A percentile compares a stretch with the other conserved stretches of the same genome.
Evolutionary conservation across 164 flowering plant genomes (phyloP).

Genomic region (Euptelea pleiosperma): DNA sequence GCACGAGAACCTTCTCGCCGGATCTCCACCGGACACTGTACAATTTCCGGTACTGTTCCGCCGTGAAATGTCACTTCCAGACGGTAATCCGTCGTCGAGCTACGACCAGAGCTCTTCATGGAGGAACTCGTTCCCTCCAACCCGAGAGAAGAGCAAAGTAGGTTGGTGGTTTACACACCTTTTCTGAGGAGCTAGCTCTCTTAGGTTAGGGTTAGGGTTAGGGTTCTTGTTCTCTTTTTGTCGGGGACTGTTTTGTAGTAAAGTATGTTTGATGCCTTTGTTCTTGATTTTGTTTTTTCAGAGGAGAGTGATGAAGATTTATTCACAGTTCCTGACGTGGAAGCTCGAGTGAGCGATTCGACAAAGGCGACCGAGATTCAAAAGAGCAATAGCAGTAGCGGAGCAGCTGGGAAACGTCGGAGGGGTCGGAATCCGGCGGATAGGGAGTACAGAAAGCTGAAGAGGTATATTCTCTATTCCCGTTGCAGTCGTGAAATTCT

Average conservation of each 20-base stretch:
- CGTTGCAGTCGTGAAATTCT: too few relatives aligned
- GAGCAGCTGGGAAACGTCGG: constrained; percentile 34
- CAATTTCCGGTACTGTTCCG: too few relatives aligned
- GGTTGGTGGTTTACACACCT: constrained; percentile 15
- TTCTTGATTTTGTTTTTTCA: constrained; percentile 8
- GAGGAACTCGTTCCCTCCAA: constrained; percentile 5
- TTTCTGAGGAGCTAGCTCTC: neutral
- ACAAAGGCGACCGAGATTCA: constrained; percentile 6
- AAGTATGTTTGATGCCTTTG: neutral
- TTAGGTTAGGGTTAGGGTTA: neutral
- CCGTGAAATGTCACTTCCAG: constrained; percentile 19
- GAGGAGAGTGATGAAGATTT: constrained; percentile 63
- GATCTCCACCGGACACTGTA: too few relatives aligned
- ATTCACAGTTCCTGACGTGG: constrained; percentile 62
- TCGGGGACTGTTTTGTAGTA: neutral
- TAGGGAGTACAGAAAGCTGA: constrained; percentile 52
- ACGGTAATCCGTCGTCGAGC: constrained; percentile 12
- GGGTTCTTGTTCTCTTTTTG: neutral
- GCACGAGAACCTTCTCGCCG: too few relatives aligned
- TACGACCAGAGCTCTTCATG: constrained; percentile 14
- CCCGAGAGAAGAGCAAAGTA: constrained; percentile 17
- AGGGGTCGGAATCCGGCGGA: constrained; percentile 57
- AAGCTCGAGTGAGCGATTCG: constrained; percentile 22
- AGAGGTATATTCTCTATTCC: constrained; percentile 33
- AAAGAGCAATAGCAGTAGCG: constrained; percentile 15